phyloP scores from a whole-genome alignment of 495 filamentous ascomycete genomes.

The Hapsidospora chrysogenum region DNA sequence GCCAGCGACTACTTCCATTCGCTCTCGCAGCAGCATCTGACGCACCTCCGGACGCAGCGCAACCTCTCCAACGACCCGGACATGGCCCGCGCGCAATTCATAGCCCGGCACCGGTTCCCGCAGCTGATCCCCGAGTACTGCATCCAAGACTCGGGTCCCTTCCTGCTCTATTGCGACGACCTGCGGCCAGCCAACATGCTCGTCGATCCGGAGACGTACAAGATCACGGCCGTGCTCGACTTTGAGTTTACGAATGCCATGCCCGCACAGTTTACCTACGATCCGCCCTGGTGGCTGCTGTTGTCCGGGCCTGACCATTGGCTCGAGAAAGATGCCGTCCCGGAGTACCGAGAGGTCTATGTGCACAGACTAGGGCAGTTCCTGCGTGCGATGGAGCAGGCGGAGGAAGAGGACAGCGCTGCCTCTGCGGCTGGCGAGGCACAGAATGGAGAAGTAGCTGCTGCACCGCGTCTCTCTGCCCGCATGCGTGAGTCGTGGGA shows the following conservation, averaged over 20 bases:
- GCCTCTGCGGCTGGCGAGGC: constrained; percentile 2
- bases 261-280: constrained; percentile 22
- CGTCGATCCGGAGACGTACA: constrained; percentile 20
- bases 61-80: constrained; percentile 16
- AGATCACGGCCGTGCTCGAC: constrained; percentile 21
- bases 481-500: constrained; percentile 21
- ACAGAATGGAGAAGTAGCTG: too few species aligned
- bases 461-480: constrained; percentile 14
- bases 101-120: constrained; percentile 20
- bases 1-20: constrained; percentile 17
- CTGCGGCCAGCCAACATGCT: constrained; percentile 25
- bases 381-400: constrained; percentile 8
- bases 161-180: constrained; percentile 25
- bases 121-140: constrained; percentile 18
- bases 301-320: constrained; percentile 11
- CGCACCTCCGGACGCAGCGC: constrained; percentile 19
- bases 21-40: constrained; percentile 14
- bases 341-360: constrained; percentile 7
- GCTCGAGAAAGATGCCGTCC: constrained; percentile 1
- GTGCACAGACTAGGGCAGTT: constrained; percentile 10
- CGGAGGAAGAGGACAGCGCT: constrained; percentile 5
- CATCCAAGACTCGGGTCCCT: constrained; percentile 16
- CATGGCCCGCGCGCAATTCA: constrained; percentile 14
- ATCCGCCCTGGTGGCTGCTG: constrained; percentile 24
- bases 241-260: constrained; percentile 24